Evolutionary conservation across 805 yeast species (phyloP), one percentile per base, ranked within the genome.

Genomic region (Yamadazyma scolyti): DNA sequence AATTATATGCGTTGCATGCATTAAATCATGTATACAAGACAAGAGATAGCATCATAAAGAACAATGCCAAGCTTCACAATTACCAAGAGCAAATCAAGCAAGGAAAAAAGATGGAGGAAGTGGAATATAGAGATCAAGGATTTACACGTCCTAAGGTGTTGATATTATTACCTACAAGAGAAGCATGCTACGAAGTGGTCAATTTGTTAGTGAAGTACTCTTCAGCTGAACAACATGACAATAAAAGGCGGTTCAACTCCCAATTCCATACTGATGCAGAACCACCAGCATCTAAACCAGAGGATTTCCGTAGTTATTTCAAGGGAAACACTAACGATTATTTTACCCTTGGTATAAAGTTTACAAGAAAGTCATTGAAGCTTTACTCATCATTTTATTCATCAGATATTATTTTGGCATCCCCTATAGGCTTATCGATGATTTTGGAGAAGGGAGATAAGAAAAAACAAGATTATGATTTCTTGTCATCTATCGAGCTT

Each of bases 101-200:
- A 30, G 64, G 61, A 2, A 42, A 39, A 9, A 20, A 40, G 3
- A 48, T 46, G 3, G 50, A 53, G 43, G 79, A 73, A 37, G 74
- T 74, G 9, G 94, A 86, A 46, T 69, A 72, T 42, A 65, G 95
- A 34, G 98, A 93, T 54, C 97, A 93, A 56, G 97, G 98, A 17
- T 93, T 87, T 54, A 89, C 96, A 0, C 71, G 97, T 40, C 95
- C 98, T 1, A 89, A 88, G 48, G 88, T 82, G 2, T 60, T 93
- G 34, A 75, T 90, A 4, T 57, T 93, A 16, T 61, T 86, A 23
- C 97, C 98, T 9, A 86, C 96, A 0, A 73, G 96, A 48, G 73
- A 87, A 43, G 62, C 81, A 7, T 87, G 93, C 16, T 79, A 75
- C 50, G 76, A 79, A 36, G 67, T 87, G 11, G 77, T 89, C 13